phyloP scores from a whole-genome alignment of 805 yeast species.

The Lachancea mirantina region DNA sequence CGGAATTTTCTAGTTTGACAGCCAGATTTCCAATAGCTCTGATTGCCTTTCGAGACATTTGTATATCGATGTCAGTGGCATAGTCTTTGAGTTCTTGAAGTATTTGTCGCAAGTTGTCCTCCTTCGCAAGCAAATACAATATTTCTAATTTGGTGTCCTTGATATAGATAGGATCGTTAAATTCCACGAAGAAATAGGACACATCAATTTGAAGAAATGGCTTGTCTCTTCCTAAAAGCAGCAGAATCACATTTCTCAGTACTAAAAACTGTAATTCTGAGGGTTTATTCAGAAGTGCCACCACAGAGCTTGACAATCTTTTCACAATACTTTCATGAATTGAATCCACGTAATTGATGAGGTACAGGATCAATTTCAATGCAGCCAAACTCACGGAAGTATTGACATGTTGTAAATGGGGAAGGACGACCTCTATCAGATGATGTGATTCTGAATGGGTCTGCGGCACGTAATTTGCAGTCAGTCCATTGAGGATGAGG shows the following conservation, averaged over 20 bases:
- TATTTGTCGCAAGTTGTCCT: constrained; percentile 50
- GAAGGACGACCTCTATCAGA: constrained; percentile 56
- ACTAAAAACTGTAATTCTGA: constrained; percentile 79
- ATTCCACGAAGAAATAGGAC: constrained; percentile 73
- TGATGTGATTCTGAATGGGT: constrained; percentile 55
- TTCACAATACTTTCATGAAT: constrained; percentile 52
- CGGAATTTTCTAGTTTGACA: constrained; percentile 53
- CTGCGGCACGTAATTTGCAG: constrained; percentile 61
- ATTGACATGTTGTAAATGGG: constrained; percentile 73
- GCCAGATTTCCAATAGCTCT: constrained; percentile 88
- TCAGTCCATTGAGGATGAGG: constrained; percentile 55
- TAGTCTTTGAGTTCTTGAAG: constrained; percentile 75
- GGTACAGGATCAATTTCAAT: constrained; percentile 61
- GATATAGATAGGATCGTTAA: constrained; percentile 79
- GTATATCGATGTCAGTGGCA: constrained; percentile 78
- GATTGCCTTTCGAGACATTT: constrained; percentile 81
- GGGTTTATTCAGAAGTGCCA: constrained; percentile 64
- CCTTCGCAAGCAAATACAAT: constrained; percentile 69
- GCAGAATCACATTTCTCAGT: constrained; percentile 68
- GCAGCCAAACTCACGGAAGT: constrained; percentile 76
- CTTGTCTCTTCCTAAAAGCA: constrained; percentile 59
- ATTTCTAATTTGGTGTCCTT: constrained; percentile 88
- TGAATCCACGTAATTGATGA: constrained; percentile 59
- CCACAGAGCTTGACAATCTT: constrained; percentile 60
- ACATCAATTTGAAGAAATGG: constrained; percentile 55